phyloP scores from a whole-genome alignment of 179 eudicot species.

The Gypsophila paniculata region DNA sequence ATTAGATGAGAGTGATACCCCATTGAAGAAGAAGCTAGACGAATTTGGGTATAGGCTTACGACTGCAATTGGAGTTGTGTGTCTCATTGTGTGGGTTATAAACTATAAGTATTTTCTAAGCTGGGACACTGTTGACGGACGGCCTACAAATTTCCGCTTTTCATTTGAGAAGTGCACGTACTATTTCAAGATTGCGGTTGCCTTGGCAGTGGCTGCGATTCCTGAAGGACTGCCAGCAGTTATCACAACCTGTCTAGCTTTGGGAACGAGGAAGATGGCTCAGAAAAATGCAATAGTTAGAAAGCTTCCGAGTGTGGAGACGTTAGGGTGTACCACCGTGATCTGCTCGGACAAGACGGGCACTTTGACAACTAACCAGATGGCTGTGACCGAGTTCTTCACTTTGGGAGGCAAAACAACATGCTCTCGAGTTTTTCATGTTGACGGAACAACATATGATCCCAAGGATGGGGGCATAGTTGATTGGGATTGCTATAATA shows the following conservation, averaged over 20 bases:
- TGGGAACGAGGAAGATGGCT: constrained; percentile 89
- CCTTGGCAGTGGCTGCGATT: constrained; percentile 85
- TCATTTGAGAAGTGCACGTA: constrained; percentile 83
- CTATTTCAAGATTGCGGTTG: constrained; percentile 77
- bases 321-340: constrained; percentile 87
- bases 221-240: constrained; percentile 89
- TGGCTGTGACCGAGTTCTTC: constrained; percentile 74
- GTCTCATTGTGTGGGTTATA: constrained; percentile 61
- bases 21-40: constrained; percentile 56
- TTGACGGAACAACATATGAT: constrained; percentile 86
- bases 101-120: constrained; percentile 69
- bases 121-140: constrained; percentile 67
- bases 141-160: constrained; percentile 63
- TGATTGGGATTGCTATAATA: constrained; percentile 65
- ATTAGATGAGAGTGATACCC: constrained; percentile 48
- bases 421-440: constrained; percentile 44
- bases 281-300: constrained; percentile 79
- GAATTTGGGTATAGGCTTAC: constrained; percentile 54
- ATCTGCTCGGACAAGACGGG: constrained; percentile 95
- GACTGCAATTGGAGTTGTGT: constrained; percentile 47
- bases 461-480: constrained; percentile 76
- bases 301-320: constrained; percentile 86
- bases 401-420: constrained; percentile 57
- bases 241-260: constrained; percentile 77
- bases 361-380: constrained; percentile 88